Base-by-base conservation (phyloP, 768 basidiomycete genomes). In the Tylopilus balloui region DNA sequence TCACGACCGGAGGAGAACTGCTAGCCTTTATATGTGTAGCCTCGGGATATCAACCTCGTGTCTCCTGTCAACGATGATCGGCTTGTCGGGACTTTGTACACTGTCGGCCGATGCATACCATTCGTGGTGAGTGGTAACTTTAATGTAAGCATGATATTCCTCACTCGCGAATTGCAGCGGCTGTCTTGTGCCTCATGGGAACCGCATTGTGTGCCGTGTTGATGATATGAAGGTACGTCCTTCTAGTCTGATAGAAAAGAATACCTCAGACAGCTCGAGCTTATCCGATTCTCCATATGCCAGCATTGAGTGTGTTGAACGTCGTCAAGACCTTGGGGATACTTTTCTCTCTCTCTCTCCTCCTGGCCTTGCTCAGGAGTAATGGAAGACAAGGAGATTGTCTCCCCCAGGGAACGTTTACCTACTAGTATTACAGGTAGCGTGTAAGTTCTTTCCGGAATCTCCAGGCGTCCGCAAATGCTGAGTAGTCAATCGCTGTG, bases 351-450 rank as follows among this genome's bases (percentile, higher is more conserved):
- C 34, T 34, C 35, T n/a, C n/a, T n/a, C n/a, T n/a, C n/a, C n/a
- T n/a, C n/a, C 21, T 14, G 6, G n/a, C 5, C 11, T 17, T 38
- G 19, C 34, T 17, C 38, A 12, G 36, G 44, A 23, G 39, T 20
- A 15, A 13, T 31, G 13, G 37, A 24, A 34, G 29, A 45, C 24
- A 28, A 28, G 25, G 34, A 11, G 21, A 6, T 15, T 12, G 4
- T 23, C 15, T 5, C 24, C 21, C 7, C 20, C 20, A 36, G 19
- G 15, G 9, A 47, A 20, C n/a, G 25, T 28, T 24, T 27, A 6
- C 5, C 27, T 34, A 11, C 13, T 86, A 19, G 66, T 83, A n/a
- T 58, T 86, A 14, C 71, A 73, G 46, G 47, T 71, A 20, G 45
- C 70, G 15, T 23, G 48, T 51, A 31, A 34, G 61, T 51, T n/a